Percentiles rank a stretch among this genome's conserved stretches.
Evolutionary conservation across 2,329 filamentous ascomycete species (phyloP).

Genomic region (Chaetomiaceae sp.): DNA sequence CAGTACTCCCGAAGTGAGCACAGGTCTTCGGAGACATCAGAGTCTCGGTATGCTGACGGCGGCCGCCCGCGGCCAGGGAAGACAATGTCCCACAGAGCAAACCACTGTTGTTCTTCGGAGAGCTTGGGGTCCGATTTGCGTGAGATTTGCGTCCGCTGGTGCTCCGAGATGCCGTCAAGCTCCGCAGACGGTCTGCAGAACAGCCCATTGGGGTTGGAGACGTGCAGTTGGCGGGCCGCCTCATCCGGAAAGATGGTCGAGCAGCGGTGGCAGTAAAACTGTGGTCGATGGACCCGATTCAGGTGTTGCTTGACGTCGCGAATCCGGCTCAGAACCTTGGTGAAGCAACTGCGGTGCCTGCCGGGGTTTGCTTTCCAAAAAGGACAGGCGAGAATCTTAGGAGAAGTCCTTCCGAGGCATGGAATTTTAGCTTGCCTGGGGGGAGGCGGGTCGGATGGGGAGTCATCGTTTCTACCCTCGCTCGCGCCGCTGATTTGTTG

Average conservation of each 20-base stretch:
- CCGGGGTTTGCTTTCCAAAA: neutral
- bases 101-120: too few species aligned
- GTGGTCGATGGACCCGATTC: neutral
- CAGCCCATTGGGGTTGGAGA: neutral
- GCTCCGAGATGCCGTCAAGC: neutral
- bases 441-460: neutral
- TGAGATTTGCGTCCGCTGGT: too few species aligned
- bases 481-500: neutral
- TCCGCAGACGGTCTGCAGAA: neutral
- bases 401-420: neutral
- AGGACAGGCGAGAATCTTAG: neutral
- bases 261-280: neutral
- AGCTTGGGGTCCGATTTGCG: too few species aligned
- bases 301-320: constrained; percentile 3
- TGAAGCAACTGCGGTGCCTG: neutral
- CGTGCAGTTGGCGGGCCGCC: neutral
- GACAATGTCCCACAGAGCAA: too few species aligned
- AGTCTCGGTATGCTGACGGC: too few species aligned
- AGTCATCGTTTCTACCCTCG: neutral
- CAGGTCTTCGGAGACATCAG: too few species aligned
- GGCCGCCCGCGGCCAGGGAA: too few species aligned
- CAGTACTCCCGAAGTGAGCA: too few species aligned
- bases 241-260: neutral
- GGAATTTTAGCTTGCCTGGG: neutral
- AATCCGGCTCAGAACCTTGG: neutral